Percentiles rank a stretch among this genome's conserved stretches.
Conservation (phyloP, 2,329 filamentous ascomycete genomes). For the Calonectria crousiana region DNA sequence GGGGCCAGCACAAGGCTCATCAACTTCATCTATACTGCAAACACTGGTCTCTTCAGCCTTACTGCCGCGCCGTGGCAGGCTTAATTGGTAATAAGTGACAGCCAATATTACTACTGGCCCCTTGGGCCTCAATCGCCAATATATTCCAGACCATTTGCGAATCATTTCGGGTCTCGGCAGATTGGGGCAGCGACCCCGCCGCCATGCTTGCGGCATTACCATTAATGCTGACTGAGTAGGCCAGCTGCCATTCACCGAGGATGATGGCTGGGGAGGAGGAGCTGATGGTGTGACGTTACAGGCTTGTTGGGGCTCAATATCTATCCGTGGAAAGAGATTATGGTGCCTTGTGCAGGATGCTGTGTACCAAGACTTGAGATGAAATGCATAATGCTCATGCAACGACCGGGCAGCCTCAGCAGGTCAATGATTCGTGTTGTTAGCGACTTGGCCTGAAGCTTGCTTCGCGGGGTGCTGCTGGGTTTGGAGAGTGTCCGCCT, state of each 20-base stretch:
- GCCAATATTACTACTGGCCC: not conserved
- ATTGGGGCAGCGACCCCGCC: not conserved
- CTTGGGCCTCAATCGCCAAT: not conserved
- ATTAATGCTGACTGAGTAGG: not conserved
- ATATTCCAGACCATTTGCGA: not conserved
- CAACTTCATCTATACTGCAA: not conserved
- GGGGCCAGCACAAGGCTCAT: not conserved
- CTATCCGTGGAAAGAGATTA: not conserved
- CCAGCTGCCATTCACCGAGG: not conserved
- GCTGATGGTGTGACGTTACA: not conserved
- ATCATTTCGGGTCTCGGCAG: not conserved
- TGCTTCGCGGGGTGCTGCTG: not conserved
- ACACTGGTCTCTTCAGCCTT: not conserved
- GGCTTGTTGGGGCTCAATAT: not conserved
- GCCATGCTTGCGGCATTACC: not conserved
- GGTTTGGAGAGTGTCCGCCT: not conserved
- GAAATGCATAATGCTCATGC: constrained; percentile 16
- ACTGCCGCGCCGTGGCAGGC: not conserved
- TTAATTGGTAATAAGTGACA: not conserved
- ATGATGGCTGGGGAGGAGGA: not conserved
- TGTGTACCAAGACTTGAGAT: not conserved
- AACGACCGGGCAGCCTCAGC: not conserved
- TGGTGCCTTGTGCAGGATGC: not conserved
- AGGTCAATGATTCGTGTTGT: not conserved
- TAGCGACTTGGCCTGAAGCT: not conserved